phyloP scores from a whole-genome alignment of 1,284 basidiomycete species.

The Phylloporus sp. region DNA sequence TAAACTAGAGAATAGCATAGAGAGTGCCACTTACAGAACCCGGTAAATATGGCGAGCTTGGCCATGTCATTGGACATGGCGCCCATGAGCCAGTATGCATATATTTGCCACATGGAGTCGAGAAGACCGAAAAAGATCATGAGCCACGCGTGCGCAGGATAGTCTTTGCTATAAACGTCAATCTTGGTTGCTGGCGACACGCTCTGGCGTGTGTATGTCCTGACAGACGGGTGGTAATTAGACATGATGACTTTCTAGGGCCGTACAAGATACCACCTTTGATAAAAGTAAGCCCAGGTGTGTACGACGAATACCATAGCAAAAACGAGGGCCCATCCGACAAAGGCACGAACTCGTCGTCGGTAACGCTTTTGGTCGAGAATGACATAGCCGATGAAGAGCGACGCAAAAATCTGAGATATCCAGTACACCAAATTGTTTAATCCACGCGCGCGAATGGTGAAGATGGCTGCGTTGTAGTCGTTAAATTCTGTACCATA shows the following conservation, averaged over 20 bases:
- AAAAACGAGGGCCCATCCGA: neutral
- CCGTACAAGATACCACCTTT: neutral
- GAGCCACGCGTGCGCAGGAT: conserved; percentile 40
- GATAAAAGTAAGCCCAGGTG: neutral
- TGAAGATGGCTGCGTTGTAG: neutral
- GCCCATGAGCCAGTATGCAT: conserved; percentile 47
- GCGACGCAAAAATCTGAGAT: neutral
- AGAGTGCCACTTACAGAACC: conserved; percentile 40
- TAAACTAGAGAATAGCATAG: too few species aligned
- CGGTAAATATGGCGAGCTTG: conserved; percentile 46
- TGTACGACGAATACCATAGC: neutral
- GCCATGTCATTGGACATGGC: conserved; percentile 45
- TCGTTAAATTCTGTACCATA: neutral
- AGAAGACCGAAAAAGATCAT: conserved; percentile 46
- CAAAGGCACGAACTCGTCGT: neutral
- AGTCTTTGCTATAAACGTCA: conserved; percentile 37
- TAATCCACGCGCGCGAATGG: neutral
- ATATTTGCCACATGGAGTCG: conserved; percentile 51
- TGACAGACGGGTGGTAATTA: neutral
- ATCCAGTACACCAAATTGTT: neutral
- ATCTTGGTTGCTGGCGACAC: conserved; percentile 15
- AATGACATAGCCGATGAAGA: neutral
- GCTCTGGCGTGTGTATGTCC: conserved; percentile 30
- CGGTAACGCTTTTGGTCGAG: neutral
- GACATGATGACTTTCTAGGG: neutral